Base-by-base conservation (phyloP, 2,329 filamentous ascomycete genomes). In the Diaporthe sp. region DNA sequence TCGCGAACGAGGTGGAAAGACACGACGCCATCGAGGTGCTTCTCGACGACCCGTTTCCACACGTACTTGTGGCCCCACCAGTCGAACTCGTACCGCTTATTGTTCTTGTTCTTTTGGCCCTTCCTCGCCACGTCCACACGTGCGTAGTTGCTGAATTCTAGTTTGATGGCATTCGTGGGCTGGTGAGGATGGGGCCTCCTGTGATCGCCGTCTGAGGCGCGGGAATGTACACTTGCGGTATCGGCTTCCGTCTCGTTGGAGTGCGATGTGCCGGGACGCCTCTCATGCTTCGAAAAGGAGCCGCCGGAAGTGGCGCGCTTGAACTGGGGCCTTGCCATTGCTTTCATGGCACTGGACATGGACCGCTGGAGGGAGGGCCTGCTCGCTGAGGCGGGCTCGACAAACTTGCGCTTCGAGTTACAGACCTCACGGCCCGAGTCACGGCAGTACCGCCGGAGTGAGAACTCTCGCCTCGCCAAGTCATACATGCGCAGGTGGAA, bases 91-190 rank as follows among this genome's bases (percentile, higher is more conserved):
- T 98, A 98, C 77, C 92, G 90, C 85, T 95, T 96, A 77, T 88
- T 88, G 60, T 89, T 87, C 79, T 91, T 92, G 70, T 89, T 86
- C 70, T 75, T 76, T n/a, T 74, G 62, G 22, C 93, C 93, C 34
- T 91, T 88, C 57, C 94, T 91, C 79, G 90, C 92, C 70, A 99
- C 86, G 78, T 98, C 94, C 55, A 98, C 92, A 80, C 97, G 95
- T 2, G 96, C 96, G 83, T 99, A 99, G 86, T 98, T 99, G 79
- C 95, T 97, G 83, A 98, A 99, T 83, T 98, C 96, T 46, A 99
- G 90, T 84, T 95, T 94, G 83, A 96, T 94, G 49, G 90, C 93
- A 83, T 98, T 95, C 75, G 93, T 94, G 25, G 94, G 91, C 55
- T 85, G 83, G 72, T 82, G 86, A 34, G 83, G 80, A 74, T 82